Percentiles rank a stretch among this genome's conserved stretches.
These are phyloP conservation scores for Suillus ampliporus DNA, from an alignment of 768 basidiomycete species.

Conservation along the genomic window DNA sequence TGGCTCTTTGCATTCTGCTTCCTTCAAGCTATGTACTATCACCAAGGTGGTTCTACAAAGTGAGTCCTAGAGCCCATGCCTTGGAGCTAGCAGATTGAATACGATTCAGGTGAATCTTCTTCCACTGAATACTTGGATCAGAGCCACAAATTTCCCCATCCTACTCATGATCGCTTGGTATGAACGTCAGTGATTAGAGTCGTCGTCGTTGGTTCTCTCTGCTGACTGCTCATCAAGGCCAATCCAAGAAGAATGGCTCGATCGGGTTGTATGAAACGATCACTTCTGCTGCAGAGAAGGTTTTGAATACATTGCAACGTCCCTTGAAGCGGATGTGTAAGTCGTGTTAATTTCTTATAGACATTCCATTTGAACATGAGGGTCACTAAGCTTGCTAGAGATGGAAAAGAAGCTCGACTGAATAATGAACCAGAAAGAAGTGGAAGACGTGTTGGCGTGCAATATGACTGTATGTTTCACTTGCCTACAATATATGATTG, in stretches of 20 bases:
- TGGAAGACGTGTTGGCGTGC: too few relatives aligned
- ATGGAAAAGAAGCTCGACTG: too few relatives aligned
- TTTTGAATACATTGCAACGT: conserved; percentile 81
- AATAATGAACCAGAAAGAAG: too few relatives aligned
- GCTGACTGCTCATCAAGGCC: conserved; percentile 35
- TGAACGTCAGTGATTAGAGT: conserved; percentile 55
- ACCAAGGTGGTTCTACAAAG: conserved; percentile 97
- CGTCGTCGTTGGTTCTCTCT: neutral
- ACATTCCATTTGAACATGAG: conserved; percentile 1
- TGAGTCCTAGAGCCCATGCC: conserved; percentile 34
- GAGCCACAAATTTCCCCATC: conserved; percentile 84
- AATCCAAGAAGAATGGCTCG: conserved; percentile 71
- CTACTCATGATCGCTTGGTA: conserved; percentile 82
- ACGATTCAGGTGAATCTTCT: conserved; percentile 59
- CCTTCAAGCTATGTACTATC: conserved; percentile 85
- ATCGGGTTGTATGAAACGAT: conserved; percentile 77
- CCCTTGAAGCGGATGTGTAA: conserved; percentile 73
- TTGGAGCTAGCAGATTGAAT: conserved; percentile 22
- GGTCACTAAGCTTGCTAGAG: too few relatives aligned
- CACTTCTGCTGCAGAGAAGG: conserved; percentile 64
- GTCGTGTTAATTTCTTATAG: conserved; percentile 28
- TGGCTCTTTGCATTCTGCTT: conserved; percentile 86
- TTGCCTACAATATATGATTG: too few relatives aligned
- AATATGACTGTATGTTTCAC: too few relatives aligned
- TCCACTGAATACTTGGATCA: conserved; percentile 29